Evolutionary conservation across 108 stramenopile genomes (phyloP), one percentile per base, ranked within the genome.

Genomic region (Nitzschia sp.): DNA sequence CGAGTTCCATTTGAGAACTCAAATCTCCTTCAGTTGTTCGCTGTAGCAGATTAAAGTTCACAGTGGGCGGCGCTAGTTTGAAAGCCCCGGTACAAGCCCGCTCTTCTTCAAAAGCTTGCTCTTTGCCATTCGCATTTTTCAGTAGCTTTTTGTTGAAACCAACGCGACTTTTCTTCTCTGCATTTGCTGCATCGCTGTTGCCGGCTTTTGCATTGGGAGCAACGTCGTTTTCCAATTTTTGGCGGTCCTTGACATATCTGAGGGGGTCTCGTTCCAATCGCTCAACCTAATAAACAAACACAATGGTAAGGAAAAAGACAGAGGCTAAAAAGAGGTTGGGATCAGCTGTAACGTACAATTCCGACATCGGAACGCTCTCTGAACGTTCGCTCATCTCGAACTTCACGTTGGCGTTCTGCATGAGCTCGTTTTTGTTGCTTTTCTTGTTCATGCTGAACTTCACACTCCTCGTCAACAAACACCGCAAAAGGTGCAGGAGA

Each of bases 391-490:
- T 87, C 78, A 70, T 92, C 88, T 48, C 80, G 63, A 8, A 56
- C 68, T 53, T 67, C 61, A 11, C 71, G 69, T n/a, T 65, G 69
- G 38, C 65, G 57, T 11, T 69, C 62, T 48, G 60, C 52, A 14
- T 73, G 66, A 24, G 21, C 40, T 41, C 57, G 51, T 37, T 73
- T 56, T 21, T 70, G 76, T 10, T 65, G 43, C 46, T 41, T 51
- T 54, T 73, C 50, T 7, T 56, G 41, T 22, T 73, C 76, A 14
- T 79, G 65, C 42, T 78, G 48, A 10, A 53, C 65, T 12, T 65
- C 82, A 76, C 77, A 86, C 11, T 89, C 86, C 53, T 90, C 91
- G 56, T 93, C 91, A 0, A 93, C 86, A 76, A 86, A 85, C 15
- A 93, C 86, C 39, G 86, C 82, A 80, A 92, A 92, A 24, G 87